Conservation (phyloP, 495 filamentous ascomycete species). For the Tuber indicum region DNA sequence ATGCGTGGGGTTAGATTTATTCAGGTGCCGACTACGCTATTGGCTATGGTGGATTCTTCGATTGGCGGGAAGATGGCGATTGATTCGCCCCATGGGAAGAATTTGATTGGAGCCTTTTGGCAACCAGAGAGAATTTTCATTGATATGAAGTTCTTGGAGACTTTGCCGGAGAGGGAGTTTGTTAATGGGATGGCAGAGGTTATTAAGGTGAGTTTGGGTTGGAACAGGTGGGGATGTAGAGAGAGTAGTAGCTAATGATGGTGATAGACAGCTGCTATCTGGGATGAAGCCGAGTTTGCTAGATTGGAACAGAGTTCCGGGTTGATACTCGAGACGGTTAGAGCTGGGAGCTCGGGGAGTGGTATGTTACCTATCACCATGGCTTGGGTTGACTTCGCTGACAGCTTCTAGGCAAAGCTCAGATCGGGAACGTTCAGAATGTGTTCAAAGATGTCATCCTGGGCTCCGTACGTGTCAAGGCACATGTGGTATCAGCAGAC, state of each 20-base stretch:
- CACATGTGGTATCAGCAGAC: conserved; percentile 84
- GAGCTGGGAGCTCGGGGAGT: conserved; percentile 49
- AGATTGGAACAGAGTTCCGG: conserved; percentile 74
- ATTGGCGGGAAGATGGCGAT: conserved; percentile 99
- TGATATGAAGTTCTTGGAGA: conserved; percentile 87
- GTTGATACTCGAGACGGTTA: conserved; percentile 64
- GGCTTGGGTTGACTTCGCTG: conserved; percentile 10
- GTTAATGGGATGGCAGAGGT: conserved; percentile 99
- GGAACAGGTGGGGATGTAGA: background rate
- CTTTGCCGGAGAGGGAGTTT: conserved; percentile 83
- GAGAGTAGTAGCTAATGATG: conserved; percentile 9
- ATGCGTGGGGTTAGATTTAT: conserved; percentile 96
- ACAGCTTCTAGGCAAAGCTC: conserved; percentile 45
- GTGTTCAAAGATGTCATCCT: conserved; percentile 81
- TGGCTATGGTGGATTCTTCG: conserved; percentile 97
- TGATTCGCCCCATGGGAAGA: conserved; percentile 94
- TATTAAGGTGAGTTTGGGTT: conserved; percentile 55
- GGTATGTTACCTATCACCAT: conserved; percentile 13
- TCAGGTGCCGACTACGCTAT: conserved; percentile 88
- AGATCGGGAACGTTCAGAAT: conserved; percentile 62
- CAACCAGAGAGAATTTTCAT: conserved; percentile 91
- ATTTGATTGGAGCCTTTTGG: conserved; percentile 91
- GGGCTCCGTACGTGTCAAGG: conserved; percentile 84
- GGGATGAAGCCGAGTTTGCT: conserved; percentile 80
- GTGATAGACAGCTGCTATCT: conserved; percentile 79